Percentiles rank a stretch among this genome's conserved stretches.
Evolutionary conservation across 805 yeast genomes (phyloP).

Genomic region (Hanseniaspora occidentalis): DNA sequence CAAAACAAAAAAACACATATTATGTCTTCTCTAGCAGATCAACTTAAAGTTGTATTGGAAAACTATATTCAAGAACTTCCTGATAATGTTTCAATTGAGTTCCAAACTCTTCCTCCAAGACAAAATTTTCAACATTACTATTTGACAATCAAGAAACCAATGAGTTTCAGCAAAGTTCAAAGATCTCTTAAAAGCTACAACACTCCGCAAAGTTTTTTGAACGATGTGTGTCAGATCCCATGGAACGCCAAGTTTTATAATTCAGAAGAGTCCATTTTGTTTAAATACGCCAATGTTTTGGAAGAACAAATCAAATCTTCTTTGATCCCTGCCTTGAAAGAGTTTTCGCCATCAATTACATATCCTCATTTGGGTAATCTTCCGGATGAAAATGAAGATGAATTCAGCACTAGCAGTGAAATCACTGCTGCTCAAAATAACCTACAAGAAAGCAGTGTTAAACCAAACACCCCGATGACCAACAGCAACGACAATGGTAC

Average conservation of each 20-base stretch:
- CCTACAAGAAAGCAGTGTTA: too few relatives aligned
- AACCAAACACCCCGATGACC: too few relatives aligned
- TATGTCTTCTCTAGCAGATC: background rate
- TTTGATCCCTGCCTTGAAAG: conserved; percentile 24
- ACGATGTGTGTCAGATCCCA: conserved; percentile 70
- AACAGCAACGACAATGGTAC: too few relatives aligned
- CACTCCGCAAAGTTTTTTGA: conserved; percentile 54
- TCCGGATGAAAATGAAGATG: conserved; percentile 33
- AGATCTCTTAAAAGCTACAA: conserved; percentile 45
- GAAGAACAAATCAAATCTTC: conserved; percentile 29
- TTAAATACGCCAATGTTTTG: conserved; percentile 47
- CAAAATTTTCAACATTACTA: conserved; percentile 67
- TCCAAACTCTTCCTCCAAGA: conserved; percentile 44
- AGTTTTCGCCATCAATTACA: conserved; percentile 22
- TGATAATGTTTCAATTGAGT: conserved; percentile 4
- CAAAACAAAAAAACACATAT: background rate
- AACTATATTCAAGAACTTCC: too few relatives aligned
- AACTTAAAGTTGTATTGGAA: background rate
- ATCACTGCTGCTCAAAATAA: too few relatives aligned
- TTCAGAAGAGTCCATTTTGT: conserved; percentile 52
- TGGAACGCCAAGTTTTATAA: conserved; percentile 88
- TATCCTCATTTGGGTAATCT: conserved; percentile 53
- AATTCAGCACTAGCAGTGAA: too few relatives aligned
- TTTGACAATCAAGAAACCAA: conserved; percentile 64
- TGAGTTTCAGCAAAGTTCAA: conserved; percentile 63